Conservation (phyloP, 805 yeast genomes). For the Komagataella phaffii region DNA sequence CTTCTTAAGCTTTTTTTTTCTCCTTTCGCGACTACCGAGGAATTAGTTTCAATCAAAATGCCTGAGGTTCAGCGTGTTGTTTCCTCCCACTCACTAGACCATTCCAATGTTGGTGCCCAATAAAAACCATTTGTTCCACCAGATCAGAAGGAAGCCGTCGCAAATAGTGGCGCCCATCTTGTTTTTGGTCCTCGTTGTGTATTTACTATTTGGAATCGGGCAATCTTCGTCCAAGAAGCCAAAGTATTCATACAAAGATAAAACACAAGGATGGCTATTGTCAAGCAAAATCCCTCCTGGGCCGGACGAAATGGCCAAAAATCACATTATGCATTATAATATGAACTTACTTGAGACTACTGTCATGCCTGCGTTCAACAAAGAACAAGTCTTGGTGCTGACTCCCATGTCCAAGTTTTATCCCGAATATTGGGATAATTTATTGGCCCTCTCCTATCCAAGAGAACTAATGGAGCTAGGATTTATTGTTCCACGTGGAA, state of each 20-base stretch:
- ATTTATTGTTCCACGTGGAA: constrained; percentile 75
- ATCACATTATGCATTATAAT: constrained; percentile 74
- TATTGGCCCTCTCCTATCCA: constrained; percentile 66
- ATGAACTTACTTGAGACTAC: constrained; percentile 68
- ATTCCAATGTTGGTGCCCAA: background rate
- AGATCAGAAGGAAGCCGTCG: constrained; percentile 49
- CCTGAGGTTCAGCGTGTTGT: background rate
- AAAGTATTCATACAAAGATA: constrained; percentile 30
- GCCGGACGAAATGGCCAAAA: constrained; percentile 50
- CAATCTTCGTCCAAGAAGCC: constrained; percentile 9
- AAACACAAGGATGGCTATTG: constrained; percentile 29
- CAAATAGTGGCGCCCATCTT: constrained; percentile 32
- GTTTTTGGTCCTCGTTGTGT: constrained; percentile 24
- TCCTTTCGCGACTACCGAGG: background rate
- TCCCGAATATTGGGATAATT: constrained; percentile 78
- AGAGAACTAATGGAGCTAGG: constrained; percentile 79
- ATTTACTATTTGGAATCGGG: constrained; percentile 23
- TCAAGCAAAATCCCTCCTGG: constrained; percentile 39
- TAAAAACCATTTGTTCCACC: constrained; percentile 24
- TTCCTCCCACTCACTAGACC: background rate
- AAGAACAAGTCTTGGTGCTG: constrained; percentile 73
- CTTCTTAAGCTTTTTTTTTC: no score
- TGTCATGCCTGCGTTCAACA: constrained; percentile 56
- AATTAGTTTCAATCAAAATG: background rate
- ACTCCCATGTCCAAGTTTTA: constrained; percentile 87